Base-by-base conservation (phyloP, 345 rosid species). In the Salix koriyanagi region DNA sequence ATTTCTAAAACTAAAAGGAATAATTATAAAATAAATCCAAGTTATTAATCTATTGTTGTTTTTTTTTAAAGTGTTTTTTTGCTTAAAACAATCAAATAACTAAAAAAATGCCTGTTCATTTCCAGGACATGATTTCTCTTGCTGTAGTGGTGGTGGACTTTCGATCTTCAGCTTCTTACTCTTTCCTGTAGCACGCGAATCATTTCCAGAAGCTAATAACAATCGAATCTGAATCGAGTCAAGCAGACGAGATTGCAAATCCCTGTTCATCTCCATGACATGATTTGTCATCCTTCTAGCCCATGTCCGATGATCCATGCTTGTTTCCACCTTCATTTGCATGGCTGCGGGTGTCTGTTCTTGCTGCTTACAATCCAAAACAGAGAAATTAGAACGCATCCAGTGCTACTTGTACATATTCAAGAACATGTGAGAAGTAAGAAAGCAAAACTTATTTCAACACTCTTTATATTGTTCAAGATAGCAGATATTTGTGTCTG, bases 241-340 rank as follows among this genome's bases (percentile, higher is more conserved):
- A 8, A 86, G 81, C 80, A 88, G 72, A 50, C 83, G 85, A 50
- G 79, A 75, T 44, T 88, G 87, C 80, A 86, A 77, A 77, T 79
- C 82, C 73, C 79, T 79, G 71, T 77, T 88, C 78, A 88, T 86
- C 71, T 83, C 88, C 85, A 86, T 79, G 13, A 88, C 84, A 74
- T 86, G 89, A 71, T 76, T 88, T 14, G 88, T 72, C 88, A 83
- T 86, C 64, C 71, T 76, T 28, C 75, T 67, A 0, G 84, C 89
- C 89, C 85, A 83, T 50, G 67, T 74, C 67, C 83, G 79, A 12
- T 77, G 58, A 23, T 71, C 82, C 32, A 73, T 70, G 81, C 39
- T 75, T 68, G 70, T 82, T 67, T 83, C 91, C 56, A 82, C 71
- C 79, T 77, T 79, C 87, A 82, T 73, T 74, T 86, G 79, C 87